Evolutionary conservation across 805 yeast genomes (phyloP).

Genomic region (Ogataea pini): DNA sequence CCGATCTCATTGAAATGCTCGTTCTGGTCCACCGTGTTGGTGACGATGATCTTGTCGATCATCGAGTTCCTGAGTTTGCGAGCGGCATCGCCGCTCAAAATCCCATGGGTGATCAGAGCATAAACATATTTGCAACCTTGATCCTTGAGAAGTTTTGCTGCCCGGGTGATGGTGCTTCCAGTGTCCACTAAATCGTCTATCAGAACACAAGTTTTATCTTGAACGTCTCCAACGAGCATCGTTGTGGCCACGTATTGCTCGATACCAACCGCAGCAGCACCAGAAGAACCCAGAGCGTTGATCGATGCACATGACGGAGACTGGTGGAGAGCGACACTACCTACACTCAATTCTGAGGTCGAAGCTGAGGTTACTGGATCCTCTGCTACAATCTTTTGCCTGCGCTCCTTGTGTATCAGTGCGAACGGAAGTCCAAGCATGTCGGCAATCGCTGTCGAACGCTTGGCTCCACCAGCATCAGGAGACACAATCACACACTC

Average conservation of each 20-base stretch:
- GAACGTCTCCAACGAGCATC: conserved; percentile 95
- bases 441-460: conserved; percentile 95
- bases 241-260: conserved; percentile 64
- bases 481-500: conserved; percentile 94
- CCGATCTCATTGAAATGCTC: conserved; percentile 55
- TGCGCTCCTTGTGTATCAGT: conserved; percentile 89
- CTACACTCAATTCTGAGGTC: conserved; percentile 14
- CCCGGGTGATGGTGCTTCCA: conserved; percentile 85
- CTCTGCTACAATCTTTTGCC: conserved; percentile 45
- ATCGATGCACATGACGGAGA: conserved; percentile 22
- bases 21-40: conserved; percentile 88
- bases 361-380: conserved; percentile 12
- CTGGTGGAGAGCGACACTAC: conserved; percentile 16
- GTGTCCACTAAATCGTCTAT: conserved; percentile 95
- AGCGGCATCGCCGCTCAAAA: conserved; percentile 90
- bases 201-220: conserved; percentile 80
- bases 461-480: conserved; percentile 98
- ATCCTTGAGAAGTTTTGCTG: conserved; percentile 87
- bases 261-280: conserved; percentile 2
- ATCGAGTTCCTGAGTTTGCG: conserved; percentile 63
- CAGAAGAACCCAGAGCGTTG: conserved; percentile 8
- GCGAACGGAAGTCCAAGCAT: conserved; percentile 87
- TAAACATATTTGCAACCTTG: conserved; percentile 88
- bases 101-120: conserved; percentile 89
- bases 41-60: conserved; percentile 83